A percentile compares a stretch with the other conserved stretches of the same genome.
Conservation (phyloP, 306 rosid genomes). For the Vigna radiata region DNA sequence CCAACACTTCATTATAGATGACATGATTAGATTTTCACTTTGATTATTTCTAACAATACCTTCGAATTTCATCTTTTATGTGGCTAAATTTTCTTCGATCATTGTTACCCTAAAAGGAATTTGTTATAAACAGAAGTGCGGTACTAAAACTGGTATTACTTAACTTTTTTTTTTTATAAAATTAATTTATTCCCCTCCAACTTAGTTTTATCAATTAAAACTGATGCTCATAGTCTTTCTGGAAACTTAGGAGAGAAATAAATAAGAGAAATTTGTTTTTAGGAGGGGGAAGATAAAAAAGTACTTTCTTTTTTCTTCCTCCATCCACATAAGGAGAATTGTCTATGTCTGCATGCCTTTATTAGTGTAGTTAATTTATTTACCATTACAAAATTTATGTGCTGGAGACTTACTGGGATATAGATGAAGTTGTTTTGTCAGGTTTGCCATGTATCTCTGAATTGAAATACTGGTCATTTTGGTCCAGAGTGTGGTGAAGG, state of each 20-base stretch:
- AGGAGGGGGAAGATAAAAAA: not conserved
- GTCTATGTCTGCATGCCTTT: slow-evolving; percentile 4
- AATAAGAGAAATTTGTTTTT: not conserved
- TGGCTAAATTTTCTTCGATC: not conserved
- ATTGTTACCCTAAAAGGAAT: not conserved
- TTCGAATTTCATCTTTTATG: not conserved
- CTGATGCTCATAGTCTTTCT: not conserved
- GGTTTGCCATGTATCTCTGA: not conserved
- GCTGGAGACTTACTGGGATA: not conserved
- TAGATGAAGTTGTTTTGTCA: not conserved
- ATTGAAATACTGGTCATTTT: slow-evolving; percentile 8
- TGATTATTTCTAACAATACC: no score
- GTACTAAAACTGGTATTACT: not conserved
- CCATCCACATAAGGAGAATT: not conserved
- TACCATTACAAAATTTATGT: not conserved
- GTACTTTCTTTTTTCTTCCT: not conserved
- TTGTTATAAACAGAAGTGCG: not conserved
- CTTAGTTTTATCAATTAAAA: not conserved
- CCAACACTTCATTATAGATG: no score
- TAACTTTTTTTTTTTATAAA: not conserved
- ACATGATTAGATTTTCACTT: no score
- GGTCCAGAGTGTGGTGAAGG: not conserved
- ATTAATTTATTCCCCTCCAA: not conserved
- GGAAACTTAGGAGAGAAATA: no score
- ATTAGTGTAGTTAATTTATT: not conserved